Conservation (phyloP, 177 flowering plant species). For the Vitis hybrid region DNA sequence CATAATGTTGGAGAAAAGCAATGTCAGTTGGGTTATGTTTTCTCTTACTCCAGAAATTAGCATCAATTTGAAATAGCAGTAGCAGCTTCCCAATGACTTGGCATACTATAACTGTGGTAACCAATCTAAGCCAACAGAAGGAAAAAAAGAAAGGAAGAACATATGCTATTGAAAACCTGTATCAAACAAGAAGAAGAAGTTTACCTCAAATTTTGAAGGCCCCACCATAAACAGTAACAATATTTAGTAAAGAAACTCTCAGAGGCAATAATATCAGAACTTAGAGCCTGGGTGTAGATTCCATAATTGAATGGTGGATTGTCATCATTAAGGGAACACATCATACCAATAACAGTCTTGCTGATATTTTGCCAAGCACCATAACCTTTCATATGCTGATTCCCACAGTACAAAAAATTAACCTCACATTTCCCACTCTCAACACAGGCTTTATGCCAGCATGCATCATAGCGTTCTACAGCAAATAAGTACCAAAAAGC, state of each 20-base stretch:
- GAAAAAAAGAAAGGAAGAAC: neutral
- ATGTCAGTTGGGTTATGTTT: too few species aligned
- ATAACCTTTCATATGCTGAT: conserved; percentile 21
- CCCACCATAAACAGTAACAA: conserved; percentile 75
- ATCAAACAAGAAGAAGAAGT: neutral
- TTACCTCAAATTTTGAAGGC: conserved; percentile 67
- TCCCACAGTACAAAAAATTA: conserved; percentile 47
- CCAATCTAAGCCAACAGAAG: neutral
- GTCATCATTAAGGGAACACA: conserved; percentile 31
- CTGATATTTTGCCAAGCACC: conserved; percentile 36
- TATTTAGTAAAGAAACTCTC: conserved; percentile 42
- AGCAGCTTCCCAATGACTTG: neutral
- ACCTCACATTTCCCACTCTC: conserved; percentile 20
- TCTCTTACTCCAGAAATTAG: too few species aligned
- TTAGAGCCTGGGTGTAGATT: conserved; percentile 51
- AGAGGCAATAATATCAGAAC: conserved; percentile 40
- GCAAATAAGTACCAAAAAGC: conserved; percentile 68
- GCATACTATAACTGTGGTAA: neutral
- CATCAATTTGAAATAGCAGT: neutral
- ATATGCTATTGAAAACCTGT: neutral
- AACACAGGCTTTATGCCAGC: conserved; percentile 54
- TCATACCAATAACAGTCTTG: conserved; percentile 17
- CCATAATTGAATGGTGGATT: conserved; percentile 47
- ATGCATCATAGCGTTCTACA: conserved; percentile 52
- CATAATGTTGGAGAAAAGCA: too few species aligned